These are phyloP conservation scores for Colletotrichum lentis DNA, from an alignment of 2,329 filamentous ascomycete genomes.

Conservation along the genomic window DNA sequence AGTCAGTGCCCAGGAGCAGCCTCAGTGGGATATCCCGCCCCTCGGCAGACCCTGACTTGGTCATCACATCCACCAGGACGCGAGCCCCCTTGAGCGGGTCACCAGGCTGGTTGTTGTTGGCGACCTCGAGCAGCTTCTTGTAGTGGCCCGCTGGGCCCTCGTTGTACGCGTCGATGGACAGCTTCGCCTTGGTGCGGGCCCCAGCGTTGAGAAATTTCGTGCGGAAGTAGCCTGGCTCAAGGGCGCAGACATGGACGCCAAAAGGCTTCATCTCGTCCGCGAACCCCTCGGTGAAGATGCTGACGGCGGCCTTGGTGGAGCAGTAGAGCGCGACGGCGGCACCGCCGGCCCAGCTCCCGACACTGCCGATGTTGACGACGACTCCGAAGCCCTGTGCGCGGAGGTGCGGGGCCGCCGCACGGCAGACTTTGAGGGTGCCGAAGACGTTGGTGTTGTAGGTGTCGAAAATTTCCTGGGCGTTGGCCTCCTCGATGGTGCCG, in stretches of 20 bases:
- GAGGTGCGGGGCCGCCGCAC: constrained; percentile 58
- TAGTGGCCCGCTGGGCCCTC: constrained; percentile 44
- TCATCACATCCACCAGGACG: constrained; percentile 65
- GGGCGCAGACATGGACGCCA: constrained; percentile 51
- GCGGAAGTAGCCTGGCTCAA: constrained; percentile 64
- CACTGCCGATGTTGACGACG: constrained; percentile 57
- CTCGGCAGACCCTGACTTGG: constrained; percentile 55
- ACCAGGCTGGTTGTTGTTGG: constrained; percentile 61
- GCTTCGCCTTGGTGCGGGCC: constrained; percentile 42
- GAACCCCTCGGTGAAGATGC: constrained; percentile 56
- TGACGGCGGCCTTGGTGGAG: constrained; percentile 57
- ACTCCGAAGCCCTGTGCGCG: constrained; percentile 48
- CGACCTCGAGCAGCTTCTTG: constrained; percentile 45
- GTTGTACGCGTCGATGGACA: constrained; percentile 47
- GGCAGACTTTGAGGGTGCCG: constrained; percentile 58
- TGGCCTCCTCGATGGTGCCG: constrained; percentile 53
- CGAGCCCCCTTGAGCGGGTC: constrained; percentile 62
- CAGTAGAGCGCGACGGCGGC: constrained; percentile 52
- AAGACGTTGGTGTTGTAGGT: constrained; percentile 64
- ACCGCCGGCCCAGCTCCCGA: constrained; percentile 54
- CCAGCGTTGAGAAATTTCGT: constrained; percentile 57
- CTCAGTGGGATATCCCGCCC: constrained; percentile 62
- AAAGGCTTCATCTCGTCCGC: constrained; percentile 56
- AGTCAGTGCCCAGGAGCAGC: constrained; percentile 64
- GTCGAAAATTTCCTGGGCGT: constrained; percentile 48